Percentiles rank a stretch among this genome's conserved stretches.
These are phyloP conservation scores for Monilinia polystroma DNA, from an alignment of 2,329 filamentous ascomycete species.

Conservation along the genomic window DNA sequence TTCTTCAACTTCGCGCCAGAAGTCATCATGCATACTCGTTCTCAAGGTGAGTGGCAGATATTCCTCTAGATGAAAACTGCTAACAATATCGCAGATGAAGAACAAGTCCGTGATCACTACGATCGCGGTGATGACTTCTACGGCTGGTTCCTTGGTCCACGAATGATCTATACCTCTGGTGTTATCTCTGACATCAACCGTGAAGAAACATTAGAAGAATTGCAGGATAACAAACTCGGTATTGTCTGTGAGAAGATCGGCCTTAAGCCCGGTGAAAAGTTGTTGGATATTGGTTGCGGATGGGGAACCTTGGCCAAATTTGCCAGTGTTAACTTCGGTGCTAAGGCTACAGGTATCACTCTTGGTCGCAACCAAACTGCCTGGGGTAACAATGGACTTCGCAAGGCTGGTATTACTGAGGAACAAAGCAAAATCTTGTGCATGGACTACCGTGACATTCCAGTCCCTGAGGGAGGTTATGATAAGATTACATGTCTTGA, in stretches of 20 bases:
- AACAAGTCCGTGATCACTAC: slow-evolving; percentile 97
- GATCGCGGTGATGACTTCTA: slow-evolving; percentile 98
- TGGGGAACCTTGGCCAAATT: slow-evolving; percentile 97
- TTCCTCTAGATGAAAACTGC: slow-evolving; percentile 28
- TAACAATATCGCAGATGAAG: slow-evolving; percentile 67
- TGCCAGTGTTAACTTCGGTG: slow-evolving; percentile 88
- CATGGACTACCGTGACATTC: slow-evolving; percentile 96
- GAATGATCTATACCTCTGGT: slow-evolving; percentile 98
- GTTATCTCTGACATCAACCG: slow-evolving; percentile 83
- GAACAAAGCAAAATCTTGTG: slow-evolving; percentile 90
- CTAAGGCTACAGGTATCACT: slow-evolving; percentile 80
- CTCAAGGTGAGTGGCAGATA: slow-evolving; percentile 61
- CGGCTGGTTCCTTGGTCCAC: slow-evolving; percentile 94
- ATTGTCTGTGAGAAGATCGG: slow-evolving; percentile 95
- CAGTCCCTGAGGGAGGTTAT: slow-evolving; percentile 73
- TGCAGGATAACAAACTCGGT: slow-evolving; percentile 96
- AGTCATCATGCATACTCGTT: slow-evolving; percentile 87
- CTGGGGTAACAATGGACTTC: slow-evolving; percentile 90
- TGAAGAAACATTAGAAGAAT: slow-evolving; percentile 89
- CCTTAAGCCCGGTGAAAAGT: slow-evolving; percentile 72
- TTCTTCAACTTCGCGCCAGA: slow-evolving; percentile 85
- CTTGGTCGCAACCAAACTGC: slow-evolving; percentile 94
- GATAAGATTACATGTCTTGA: slow-evolving; percentile 97
- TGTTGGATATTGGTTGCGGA: slow-evolving; percentile 95
- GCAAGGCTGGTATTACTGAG: slow-evolving; percentile 77